These are phyloP conservation scores for Puccinia novopanici DNA, from an alignment of 1,284 basidiomycete genomes.

Conservation along the genomic window DNA sequence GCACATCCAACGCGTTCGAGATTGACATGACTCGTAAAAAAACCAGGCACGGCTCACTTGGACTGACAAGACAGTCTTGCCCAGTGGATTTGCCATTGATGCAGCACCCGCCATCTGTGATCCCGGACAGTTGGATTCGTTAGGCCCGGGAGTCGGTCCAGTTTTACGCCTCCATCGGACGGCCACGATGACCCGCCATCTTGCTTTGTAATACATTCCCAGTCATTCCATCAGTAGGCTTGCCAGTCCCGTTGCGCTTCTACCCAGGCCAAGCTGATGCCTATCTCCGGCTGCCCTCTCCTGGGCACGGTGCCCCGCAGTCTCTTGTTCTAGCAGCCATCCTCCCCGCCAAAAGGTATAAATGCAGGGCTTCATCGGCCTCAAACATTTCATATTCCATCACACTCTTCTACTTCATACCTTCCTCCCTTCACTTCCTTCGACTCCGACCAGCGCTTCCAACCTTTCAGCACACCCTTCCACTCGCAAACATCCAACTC, in stretches of 20 bases:
- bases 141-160: not conserved
- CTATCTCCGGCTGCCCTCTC: not conserved
- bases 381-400: not conserved
- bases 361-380: not conserved
- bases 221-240: not conserved
- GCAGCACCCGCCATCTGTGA: slow-evolving; percentile 4
- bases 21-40: not conserved
- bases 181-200: slow-evolving; percentile 15
- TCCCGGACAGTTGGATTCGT: not conserved
- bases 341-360: slow-evolving; percentile 1
- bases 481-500: not conserved
- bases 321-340: not conserved
- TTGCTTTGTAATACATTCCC: slow-evolving; percentile 5
- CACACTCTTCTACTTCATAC: slow-evolving; percentile 3
- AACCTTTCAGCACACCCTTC: not conserved
- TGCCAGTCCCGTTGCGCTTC: slow-evolving; percentile 3
- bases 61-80: not conserved
- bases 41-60: slow-evolving; percentile 6
- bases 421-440: not conserved
- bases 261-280: not conserved
- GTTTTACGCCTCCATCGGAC: not conserved
- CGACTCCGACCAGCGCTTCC: not conserved
- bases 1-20: not conserved
- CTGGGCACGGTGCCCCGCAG: not conserved
- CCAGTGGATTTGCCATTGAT: not conserved